A percentile compares a stretch with the other conserved stretches of the same genome.
Evolutionary conservation across 352 stramenopile species (phyloP).

Genomic region (Pythium phragmitis): DNA sequence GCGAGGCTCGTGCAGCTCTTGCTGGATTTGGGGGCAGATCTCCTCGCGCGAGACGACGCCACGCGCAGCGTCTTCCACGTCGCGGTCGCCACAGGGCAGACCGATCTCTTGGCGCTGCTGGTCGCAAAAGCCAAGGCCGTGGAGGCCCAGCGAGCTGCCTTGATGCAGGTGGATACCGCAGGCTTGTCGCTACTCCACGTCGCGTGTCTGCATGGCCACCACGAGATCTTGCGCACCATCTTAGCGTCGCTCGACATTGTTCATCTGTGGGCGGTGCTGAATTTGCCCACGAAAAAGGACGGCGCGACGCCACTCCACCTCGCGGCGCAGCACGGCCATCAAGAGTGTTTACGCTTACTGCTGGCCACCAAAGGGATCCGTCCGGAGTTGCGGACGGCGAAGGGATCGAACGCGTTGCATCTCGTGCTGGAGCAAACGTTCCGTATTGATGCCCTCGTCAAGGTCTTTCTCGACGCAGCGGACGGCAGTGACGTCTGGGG

Average conservation of each 20-base stretch:
- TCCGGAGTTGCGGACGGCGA: slow-evolving; percentile 30
- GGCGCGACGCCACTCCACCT: slow-evolving; percentile 51
- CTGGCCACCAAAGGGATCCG: slow-evolving; percentile 29
- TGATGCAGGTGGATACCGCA: slow-evolving; percentile 36
- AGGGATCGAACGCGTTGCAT: slow-evolving; percentile 57
- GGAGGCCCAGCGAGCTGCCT: slow-evolving; percentile 11
- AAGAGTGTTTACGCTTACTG: slow-evolving; percentile 38
- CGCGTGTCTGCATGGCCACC: slow-evolving; percentile 38
- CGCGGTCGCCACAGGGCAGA: slow-evolving; percentile 38
- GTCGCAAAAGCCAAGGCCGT: slow-evolving; percentile 20
- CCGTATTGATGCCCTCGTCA: slow-evolving; percentile 54
- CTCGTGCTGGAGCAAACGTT: slow-evolving; percentile 62
- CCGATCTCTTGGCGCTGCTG: slow-evolving; percentile 43
- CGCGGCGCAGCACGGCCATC: slow-evolving; percentile 42
- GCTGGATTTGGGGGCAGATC: slow-evolving; percentile 34
- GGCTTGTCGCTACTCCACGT: slow-evolving; percentile 53
- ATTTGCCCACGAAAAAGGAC: slow-evolving; percentile 38
- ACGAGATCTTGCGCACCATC: slow-evolving; percentile 33
- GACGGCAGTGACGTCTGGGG: not conserved
- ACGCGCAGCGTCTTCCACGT: slow-evolving; percentile 53
- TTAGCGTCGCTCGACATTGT: slow-evolving; percentile 14
- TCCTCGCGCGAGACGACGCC: slow-evolving; percentile 35
- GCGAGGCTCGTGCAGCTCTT: slow-evolving; percentile 41
- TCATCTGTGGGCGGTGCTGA: slow-evolving; percentile 30
- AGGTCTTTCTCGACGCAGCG: slow-evolving; percentile 34